Conservation (phyloP, 2,329 filamentous ascomycete species). For the Talaromyces sp. region DNA sequence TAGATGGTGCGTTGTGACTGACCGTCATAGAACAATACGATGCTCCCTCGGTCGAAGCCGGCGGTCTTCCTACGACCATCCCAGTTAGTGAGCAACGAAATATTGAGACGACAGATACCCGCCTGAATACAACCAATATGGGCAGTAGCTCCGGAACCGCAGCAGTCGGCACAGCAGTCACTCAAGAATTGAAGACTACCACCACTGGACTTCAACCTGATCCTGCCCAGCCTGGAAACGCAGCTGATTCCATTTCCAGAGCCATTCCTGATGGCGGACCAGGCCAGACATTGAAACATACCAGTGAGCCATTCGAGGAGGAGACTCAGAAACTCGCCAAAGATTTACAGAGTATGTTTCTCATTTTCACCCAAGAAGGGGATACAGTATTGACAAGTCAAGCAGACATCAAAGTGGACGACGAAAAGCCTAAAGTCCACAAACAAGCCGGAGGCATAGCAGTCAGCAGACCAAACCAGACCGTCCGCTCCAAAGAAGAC, state of each 20-base stretch:
- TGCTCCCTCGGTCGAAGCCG: background rate
- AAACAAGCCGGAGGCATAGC: background rate
- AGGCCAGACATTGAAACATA: slow-evolving; percentile 12
- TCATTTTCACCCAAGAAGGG: background rate
- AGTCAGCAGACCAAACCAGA: background rate
- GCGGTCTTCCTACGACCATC: background rate
- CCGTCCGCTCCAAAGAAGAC: background rate
- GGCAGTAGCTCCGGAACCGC: slow-evolving; percentile 2
- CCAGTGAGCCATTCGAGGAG: slow-evolving; percentile 12
- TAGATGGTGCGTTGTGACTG: background rate
- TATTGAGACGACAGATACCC: background rate
- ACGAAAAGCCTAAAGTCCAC: background rate
- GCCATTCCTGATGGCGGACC: slow-evolving; percentile 11
- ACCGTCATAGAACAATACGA: slow-evolving; percentile 8
- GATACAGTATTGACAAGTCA: background rate
- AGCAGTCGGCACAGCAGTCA: background rate
- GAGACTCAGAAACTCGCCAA: slow-evolving; percentile 14
- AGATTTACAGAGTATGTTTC: slow-evolving; percentile 5
- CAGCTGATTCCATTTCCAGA: slow-evolving; percentile 8
- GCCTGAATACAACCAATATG: background rate
- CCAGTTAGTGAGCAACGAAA: slow-evolving; percentile 13
- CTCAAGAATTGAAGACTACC: slow-evolving; percentile 10
- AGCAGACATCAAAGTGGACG: background rate
- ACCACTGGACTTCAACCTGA: slow-evolving; percentile 9
- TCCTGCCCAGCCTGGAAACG: slow-evolving; percentile 12